Evolutionary conservation across 805 yeast species (phyloP).

Genomic region (Ogataea paraovalis): DNA sequence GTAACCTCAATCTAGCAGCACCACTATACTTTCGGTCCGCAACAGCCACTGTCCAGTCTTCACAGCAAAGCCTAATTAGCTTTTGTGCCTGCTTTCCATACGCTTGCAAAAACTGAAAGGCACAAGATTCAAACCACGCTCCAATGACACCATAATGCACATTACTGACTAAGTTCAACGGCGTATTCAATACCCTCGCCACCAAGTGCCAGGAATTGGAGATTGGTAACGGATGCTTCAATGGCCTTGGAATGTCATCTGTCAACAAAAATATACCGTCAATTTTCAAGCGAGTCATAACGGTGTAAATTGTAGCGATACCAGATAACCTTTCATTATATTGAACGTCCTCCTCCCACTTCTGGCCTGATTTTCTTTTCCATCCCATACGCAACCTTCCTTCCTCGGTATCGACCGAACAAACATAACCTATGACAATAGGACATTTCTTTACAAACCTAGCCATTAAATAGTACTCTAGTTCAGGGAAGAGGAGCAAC

Average conservation of each 20-base stretch:
- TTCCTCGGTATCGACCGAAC: constrained; percentile 71
- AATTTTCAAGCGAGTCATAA: constrained; percentile 53
- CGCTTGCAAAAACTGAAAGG: constrained; percentile 45
- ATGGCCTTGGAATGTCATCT: neutral
- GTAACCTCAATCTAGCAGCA: constrained; percentile 68
- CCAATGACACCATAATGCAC: constrained; percentile 69
- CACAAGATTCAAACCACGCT: constrained; percentile 92
- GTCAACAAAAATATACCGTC: constrained; percentile 11
- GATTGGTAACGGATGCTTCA: constrained; percentile 54
- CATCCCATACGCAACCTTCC: constrained; percentile 88
- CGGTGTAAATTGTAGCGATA: constrained; percentile 75
- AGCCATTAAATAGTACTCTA: constrained; percentile 61
- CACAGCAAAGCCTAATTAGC: constrained; percentile 43
- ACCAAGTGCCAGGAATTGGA: constrained; percentile 63
- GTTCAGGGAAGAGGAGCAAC: constrained; percentile 43
- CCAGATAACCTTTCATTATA: constrained; percentile 89
- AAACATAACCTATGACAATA: constrained; percentile 73
- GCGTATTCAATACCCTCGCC: constrained; percentile 67
- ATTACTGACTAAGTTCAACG: constrained; percentile 47
- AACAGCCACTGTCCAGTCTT: constrained; percentile 50
- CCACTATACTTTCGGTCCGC: constrained; percentile 59
- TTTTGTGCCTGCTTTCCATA: constrained; percentile 74
- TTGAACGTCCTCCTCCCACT: constrained; percentile 57
- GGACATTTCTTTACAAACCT: constrained; percentile 92
- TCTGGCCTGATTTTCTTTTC: constrained; percentile 49